Conservation (phyloP, 2,329 filamentous ascomycete genomes). For the Neopestalotiopsis sp. region DNA sequence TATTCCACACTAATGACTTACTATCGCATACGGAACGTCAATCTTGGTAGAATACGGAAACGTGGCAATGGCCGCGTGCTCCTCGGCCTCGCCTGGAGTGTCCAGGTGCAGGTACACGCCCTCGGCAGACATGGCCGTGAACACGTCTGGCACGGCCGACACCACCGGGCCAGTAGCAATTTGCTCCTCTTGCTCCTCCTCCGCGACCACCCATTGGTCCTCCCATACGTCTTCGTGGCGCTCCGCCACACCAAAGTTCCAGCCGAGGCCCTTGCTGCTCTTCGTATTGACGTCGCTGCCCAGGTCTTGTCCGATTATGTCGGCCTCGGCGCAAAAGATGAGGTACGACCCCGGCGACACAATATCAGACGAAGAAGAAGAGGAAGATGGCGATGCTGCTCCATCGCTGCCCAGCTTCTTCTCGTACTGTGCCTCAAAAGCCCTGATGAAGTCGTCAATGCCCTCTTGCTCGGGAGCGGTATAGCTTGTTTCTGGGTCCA, state of each 20-base stretch:
- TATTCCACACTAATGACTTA: neutral
- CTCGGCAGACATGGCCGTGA: conserved; percentile 67
- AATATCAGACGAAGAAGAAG: conserved; percentile 53
- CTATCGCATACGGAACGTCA: conserved; percentile 27
- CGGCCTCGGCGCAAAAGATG: conserved; percentile 65
- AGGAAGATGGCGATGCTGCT: conserved; percentile 28
- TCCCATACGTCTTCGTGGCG: conserved; percentile 21
- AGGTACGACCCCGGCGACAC: conserved; percentile 69
- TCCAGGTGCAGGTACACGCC: conserved; percentile 56
- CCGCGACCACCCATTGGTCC: conserved; percentile 22
- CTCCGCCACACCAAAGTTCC: conserved; percentile 30
- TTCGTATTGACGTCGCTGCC: neutral
- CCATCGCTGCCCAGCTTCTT: neutral
- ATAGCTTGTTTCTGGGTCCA: conserved; percentile 72
- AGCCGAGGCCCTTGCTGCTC: neutral
- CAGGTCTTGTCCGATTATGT: conserved; percentile 11
- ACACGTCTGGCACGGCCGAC: conserved; percentile 50
- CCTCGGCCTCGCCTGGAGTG: neutral
- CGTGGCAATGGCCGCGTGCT: conserved; percentile 17
- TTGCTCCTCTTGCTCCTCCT: conserved; percentile 21
- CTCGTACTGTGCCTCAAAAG: conserved; percentile 45
- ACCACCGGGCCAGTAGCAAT: conserved; percentile 30
- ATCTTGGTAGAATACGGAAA: conserved; percentile 35
- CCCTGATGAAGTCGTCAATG: conserved; percentile 59
- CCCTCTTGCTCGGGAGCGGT: conserved; percentile 55